These are phyloP conservation scores for Naganishia antarctica DNA, from an alignment of 768 basidiomycete genomes.

Conservation along the genomic window DNA sequence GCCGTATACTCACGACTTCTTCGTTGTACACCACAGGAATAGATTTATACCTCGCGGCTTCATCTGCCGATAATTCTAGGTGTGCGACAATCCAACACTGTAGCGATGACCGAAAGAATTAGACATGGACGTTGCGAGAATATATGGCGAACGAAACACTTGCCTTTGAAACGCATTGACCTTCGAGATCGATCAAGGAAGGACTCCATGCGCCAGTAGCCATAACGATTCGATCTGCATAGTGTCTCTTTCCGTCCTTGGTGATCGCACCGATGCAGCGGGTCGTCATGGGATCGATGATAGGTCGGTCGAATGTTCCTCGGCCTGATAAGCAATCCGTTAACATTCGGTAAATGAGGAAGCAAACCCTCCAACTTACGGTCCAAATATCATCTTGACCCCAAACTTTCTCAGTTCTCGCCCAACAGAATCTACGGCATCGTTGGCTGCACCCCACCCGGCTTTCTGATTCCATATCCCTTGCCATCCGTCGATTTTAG, in stretches of 20 bases:
- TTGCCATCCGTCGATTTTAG: slow-evolving; percentile 41
- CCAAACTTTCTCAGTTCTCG: slow-evolving; percentile 34
- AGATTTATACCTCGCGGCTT: slow-evolving; percentile 34
- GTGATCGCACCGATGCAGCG: slow-evolving; percentile 35
- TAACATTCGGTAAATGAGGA: too few species aligned
- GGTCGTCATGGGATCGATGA: slow-evolving; percentile 31
- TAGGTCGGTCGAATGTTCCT: slow-evolving; percentile 40
- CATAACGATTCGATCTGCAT: slow-evolving; percentile 43
- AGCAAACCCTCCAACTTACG: too few species aligned
- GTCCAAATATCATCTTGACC: slow-evolving; percentile 38
- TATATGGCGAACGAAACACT: too few species aligned
- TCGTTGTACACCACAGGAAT: slow-evolving; percentile 44
- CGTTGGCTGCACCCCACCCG: slow-evolving; percentile 45
- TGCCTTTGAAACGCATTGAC: slow-evolving; percentile 46
- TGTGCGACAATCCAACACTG: slow-evolving; percentile 45
- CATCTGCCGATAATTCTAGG: slow-evolving; percentile 42
- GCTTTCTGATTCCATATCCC: slow-evolving; percentile 35
- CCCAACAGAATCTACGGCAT: slow-evolving; percentile 42
- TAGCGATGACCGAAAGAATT: too few species aligned
- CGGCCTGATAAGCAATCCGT: slow-evolving; percentile 19
- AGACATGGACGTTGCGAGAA: too few species aligned
- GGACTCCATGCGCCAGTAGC: slow-evolving; percentile 48
- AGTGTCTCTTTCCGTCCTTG: slow-evolving; percentile 38
- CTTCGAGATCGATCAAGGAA: slow-evolving; percentile 40
- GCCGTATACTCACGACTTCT: slow-evolving; percentile 34